Conservation (phyloP, 2,329 filamentous ascomycete genomes). For the Aspergillus thermomutatus region DNA sequence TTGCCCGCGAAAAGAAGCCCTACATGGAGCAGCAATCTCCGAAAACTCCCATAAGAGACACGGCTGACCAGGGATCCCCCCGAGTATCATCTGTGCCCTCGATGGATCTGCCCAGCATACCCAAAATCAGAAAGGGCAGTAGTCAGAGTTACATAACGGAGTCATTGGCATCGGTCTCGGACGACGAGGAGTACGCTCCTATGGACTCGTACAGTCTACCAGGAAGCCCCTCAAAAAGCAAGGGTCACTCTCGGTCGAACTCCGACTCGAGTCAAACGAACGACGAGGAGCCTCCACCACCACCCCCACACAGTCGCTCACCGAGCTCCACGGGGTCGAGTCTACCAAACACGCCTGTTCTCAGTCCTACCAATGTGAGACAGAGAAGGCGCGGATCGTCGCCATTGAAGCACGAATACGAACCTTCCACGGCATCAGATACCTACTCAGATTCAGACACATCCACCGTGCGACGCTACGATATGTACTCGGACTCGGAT, state of each 20-base stretch:
- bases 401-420: conserved; percentile 94
- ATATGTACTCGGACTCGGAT: conserved; percentile 45
- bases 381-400: conserved; percentile 75
- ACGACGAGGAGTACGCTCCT: conserved; percentile 29
- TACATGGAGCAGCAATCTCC: conserved; percentile 19
- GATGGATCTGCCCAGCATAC: conserved; percentile 42
- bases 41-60: conserved; percentile 24
- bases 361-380: conserved; percentile 48
- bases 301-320: conserved; percentile 51
- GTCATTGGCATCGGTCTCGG: conserved; percentile 17
- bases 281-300: conserved; percentile 35
- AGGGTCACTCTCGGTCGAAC: conserved; percentile 24
- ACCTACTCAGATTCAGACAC: conserved; percentile 56
- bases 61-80: conserved; percentile 30
- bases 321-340: conserved; percentile 48
- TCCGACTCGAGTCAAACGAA: conserved; percentile 22
- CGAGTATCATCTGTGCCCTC: conserved; percentile 48
- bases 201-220: conserved; percentile 15
- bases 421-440: conserved; percentile 72
- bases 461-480: conserved; percentile 55
- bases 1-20: conserved; percentile 11
- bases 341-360: conserved; percentile 41
- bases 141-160: conserved; percentile 32
- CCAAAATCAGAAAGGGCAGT: conserved; percentile 39
- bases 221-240: conserved; percentile 25